Percentiles rank a stretch among this genome's conserved stretches.
phyloP scores from a whole-genome alignment of 108 stramenopile species.

The Licmophora abbreviata region DNA sequence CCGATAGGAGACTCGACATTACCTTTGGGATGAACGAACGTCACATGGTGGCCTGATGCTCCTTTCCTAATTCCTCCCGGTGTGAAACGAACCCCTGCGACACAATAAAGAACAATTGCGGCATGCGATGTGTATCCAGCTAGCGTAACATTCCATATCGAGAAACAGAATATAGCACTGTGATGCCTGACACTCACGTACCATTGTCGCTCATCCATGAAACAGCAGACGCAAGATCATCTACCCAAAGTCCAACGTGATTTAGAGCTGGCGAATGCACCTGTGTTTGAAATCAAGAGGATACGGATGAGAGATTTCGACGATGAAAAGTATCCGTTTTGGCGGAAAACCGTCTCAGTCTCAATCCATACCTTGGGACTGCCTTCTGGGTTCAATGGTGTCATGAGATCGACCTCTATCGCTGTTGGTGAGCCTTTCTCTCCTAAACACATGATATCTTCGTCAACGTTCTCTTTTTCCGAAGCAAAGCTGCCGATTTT shows the following conservation, averaged over 20 bases:
- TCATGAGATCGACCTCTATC: constrained; percentile 97
- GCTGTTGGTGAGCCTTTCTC: constrained; percentile 40
- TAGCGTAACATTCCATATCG: too few relatives aligned
- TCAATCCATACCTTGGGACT: constrained; percentile 62
- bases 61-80: constrained; percentile 92
- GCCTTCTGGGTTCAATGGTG: constrained; percentile 80
- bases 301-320: background rate
- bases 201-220: constrained; percentile 78
- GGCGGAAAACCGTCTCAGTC: too few relatives aligned
- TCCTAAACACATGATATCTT: constrained; percentile 90
- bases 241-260: constrained; percentile 98
- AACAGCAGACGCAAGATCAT: constrained; percentile 80
- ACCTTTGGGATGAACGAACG: constrained; percentile 97
- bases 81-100: constrained; percentile 60
- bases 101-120: too few relatives aligned
- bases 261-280: constrained; percentile 91
- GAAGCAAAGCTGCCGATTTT: constrained; percentile 48
- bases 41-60: constrained; percentile 90
- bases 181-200: background rate
- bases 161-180: too few relatives aligned
- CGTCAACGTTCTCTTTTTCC: constrained; percentile 94
- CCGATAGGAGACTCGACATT: constrained; percentile 79
- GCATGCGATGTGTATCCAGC: too few relatives aligned
- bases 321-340: background rate
- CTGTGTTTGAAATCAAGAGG: constrained; percentile 28